Evolutionary conservation across 768 basidiomycete genomes (phyloP).

Genomic region (Chalciporus pseudorubinellus): DNA sequence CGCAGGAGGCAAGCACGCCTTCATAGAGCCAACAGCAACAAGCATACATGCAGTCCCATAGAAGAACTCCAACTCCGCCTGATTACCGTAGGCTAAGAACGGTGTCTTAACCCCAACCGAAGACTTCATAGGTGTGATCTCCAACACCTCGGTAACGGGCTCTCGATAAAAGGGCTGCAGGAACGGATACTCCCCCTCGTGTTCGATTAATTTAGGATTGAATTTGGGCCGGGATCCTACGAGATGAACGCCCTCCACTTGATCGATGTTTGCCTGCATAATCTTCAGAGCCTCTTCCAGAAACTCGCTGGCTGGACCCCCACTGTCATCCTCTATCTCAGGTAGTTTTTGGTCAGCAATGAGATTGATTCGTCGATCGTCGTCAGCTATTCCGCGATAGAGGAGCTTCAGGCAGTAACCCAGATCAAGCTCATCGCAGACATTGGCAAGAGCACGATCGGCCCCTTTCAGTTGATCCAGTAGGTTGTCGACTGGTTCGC

Average conservation of each 20-base stretch:
- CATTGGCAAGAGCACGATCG: slow-evolving; percentile 4
- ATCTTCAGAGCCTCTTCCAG: no score
- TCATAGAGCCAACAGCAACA: slow-evolving; percentile 4
- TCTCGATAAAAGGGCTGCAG: neutral
- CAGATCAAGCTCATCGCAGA: slow-evolving; percentile 4
- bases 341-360: slow-evolving; percentile 2
- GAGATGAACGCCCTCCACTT: slow-evolving; percentile 4
- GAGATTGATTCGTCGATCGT: neutral
- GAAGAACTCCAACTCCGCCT: slow-evolving; percentile 3
- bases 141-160: slow-evolving; percentile 6
- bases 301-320: no score
- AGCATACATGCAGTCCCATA: slow-evolving; percentile 18
- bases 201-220: no score
- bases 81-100: slow-evolving; percentile 1
- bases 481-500: neutral
- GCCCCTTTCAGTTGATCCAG: slow-evolving; percentile 12
- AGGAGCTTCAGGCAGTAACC: slow-evolving; percentile 1
- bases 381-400: neutral
- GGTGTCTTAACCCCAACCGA: neutral
- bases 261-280: neutral
- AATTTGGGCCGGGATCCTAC: neutral
- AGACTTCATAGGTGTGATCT: slow-evolving; percentile 12
- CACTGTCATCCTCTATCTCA: no score
- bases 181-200: no score
- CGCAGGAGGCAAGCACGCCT: no score